Percentiles rank a stretch among this genome's conserved stretches.
Conservation (phyloP, 495 filamentous ascomycete genomes). For the Penicillium pancosmium region DNA sequence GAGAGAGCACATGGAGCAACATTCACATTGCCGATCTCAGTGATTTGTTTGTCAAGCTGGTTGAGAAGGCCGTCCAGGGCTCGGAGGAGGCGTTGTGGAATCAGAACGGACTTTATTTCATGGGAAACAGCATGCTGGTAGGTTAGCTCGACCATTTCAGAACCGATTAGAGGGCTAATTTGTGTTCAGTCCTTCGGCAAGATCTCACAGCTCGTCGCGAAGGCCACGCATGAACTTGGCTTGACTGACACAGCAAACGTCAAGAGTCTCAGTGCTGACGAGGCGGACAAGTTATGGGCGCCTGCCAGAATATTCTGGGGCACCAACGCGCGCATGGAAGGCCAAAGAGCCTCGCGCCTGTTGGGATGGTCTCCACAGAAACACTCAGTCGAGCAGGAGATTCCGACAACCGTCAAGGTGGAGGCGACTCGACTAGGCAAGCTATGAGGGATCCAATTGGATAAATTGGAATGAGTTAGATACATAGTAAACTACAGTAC, state of each 20-base stretch:
- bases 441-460: neutral
- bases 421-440: slow-evolving; percentile 44
- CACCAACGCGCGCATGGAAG: slow-evolving; percentile 57
- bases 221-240: slow-evolving; percentile 57
- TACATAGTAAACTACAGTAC: neutral
- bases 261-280: slow-evolving; percentile 21
- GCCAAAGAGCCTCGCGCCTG: slow-evolving; percentile 57
- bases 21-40: slow-evolving; percentile 68
- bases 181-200: slow-evolving; percentile 54
- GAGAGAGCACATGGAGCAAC: slow-evolving; percentile 65
- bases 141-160: slow-evolving; percentile 5
- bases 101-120: slow-evolving; percentile 68
- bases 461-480: neutral
- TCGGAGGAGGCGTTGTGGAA: slow-evolving; percentile 69
- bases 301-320: slow-evolving; percentile 44
- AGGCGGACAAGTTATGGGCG: slow-evolving; percentile 26
- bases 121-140: slow-evolving; percentile 59
- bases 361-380: slow-evolving; percentile 59
- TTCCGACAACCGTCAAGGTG: slow-evolving; percentile 45
- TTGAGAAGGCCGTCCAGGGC: slow-evolving; percentile 62
- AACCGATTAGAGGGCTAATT: neutral
- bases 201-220: slow-evolving; percentile 56
- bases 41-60: slow-evolving; percentile 56
- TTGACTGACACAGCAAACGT: slow-evolving; percentile 57
- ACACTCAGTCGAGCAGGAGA: slow-evolving; percentile 49